phyloP scores from a whole-genome alignment of 805 yeast species.

The Lachancea sp. region DNA sequence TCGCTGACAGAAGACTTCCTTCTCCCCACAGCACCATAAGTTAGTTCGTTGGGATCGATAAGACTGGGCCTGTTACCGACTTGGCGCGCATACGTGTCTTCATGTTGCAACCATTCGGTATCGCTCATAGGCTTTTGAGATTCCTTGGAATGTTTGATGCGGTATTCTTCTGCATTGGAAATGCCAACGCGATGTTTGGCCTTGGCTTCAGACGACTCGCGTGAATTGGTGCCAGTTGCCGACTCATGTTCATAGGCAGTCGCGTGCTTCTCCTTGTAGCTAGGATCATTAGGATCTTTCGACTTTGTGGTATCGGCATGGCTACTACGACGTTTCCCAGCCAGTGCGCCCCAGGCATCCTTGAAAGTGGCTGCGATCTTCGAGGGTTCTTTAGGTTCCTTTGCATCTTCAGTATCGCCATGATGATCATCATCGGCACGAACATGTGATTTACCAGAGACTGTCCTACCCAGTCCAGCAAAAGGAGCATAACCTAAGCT shows the following conservation, averaged over 20 bases:
- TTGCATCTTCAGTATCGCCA: neutral
- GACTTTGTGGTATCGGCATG: neutral
- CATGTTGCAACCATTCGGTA: neutral
- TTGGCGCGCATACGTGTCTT: slow-evolving; percentile 14
- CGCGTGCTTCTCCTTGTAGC: neutral
- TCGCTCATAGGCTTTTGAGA: neutral
- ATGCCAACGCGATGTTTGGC: neutral
- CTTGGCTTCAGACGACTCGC: neutral
- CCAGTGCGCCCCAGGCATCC: slow-evolving; percentile 7
- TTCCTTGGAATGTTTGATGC: neutral
- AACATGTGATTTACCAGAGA: slow-evolving; percentile 5
- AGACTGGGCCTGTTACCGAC: slow-evolving; percentile 27
- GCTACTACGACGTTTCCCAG: slow-evolving; percentile 7
- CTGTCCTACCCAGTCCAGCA: slow-evolving; percentile 3
- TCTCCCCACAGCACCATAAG: slow-evolving; percentile 22
- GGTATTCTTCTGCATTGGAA: neutral
- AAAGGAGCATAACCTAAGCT: slow-evolving; percentile 6
- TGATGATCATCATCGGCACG: neutral
- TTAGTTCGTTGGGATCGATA: slow-evolving; percentile 24
- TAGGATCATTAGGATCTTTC: neutral
- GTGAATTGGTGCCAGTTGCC: no score
- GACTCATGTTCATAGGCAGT: no score
- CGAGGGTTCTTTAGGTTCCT: slow-evolving; percentile 2
- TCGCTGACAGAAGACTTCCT: slow-evolving; percentile 4
- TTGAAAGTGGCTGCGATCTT: slow-evolving; percentile 3